These are phyloP conservation scores for Suillus americanus DNA, from an alignment of 768 basidiomycete genomes.

Conservation along the genomic window DNA sequence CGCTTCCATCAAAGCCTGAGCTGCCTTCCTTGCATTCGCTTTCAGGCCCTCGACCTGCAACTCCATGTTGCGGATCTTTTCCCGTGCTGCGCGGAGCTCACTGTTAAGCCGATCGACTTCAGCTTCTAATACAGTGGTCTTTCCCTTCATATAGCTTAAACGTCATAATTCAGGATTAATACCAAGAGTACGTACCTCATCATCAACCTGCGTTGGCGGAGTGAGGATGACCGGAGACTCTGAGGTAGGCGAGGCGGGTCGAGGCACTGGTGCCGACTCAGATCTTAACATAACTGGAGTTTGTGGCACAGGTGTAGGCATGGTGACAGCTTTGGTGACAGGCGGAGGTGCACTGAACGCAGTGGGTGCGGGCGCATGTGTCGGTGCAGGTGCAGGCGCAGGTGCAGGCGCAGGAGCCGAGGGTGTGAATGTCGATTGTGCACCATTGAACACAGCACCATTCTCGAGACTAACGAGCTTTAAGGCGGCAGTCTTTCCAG, in stretches of 20 bases:
- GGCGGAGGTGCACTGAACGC: constrained; percentile 26
- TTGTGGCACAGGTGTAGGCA: constrained; percentile 18
- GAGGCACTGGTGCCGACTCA: constrained; percentile 14
- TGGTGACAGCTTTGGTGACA: constrained; percentile 33
- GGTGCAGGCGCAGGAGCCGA: constrained; percentile 18
- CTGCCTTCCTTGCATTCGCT: constrained; percentile 76
- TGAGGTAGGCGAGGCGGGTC: constrained; percentile 7
- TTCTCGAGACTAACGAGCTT: constrained; percentile 82
- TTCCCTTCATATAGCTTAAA: constrained; percentile 10
- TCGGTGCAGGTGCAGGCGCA: constrained; percentile 28
- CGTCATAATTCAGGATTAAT: background rate
- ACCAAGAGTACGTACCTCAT: constrained; percentile 31
- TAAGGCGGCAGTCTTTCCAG: constrained; percentile 74
- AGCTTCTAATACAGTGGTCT: constrained; percentile 33
- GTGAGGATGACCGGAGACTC: constrained; percentile 14
- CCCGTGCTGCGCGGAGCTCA: constrained; percentile 77
- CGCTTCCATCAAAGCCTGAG: constrained; percentile 51
- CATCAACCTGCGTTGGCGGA: constrained; percentile 20
- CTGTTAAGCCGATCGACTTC: constrained; percentile 64
- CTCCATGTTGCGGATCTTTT: constrained; percentile 82
- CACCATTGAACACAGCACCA: constrained; percentile 44
- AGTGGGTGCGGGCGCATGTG: constrained; percentile 26
- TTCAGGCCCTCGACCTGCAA: constrained; percentile 75
- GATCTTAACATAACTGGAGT: constrained; percentile 12
- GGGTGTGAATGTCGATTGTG: constrained; percentile 14